Conservation (phyloP, 345 rosid genomes). For the Pelargonium nanum region DNA sequence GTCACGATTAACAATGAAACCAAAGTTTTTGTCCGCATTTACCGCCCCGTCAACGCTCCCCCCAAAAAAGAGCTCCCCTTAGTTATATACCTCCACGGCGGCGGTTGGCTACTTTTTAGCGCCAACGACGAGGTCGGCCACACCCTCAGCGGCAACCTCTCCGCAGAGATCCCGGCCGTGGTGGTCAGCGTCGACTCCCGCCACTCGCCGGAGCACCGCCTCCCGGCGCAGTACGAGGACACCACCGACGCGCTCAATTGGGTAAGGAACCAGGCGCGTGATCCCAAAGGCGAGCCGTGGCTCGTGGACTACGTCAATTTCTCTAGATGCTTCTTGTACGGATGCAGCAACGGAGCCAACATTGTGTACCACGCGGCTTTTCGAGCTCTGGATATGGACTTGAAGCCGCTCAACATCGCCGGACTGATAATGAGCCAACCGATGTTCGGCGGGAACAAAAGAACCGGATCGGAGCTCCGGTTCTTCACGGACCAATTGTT, state of each 20-base stretch:
- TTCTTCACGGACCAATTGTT: constrained; percentile 35
- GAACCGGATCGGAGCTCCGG: constrained; percentile 53
- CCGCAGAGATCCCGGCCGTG: constrained; percentile 32
- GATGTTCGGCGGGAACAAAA: constrained; percentile 46
- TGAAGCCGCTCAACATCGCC: constrained; percentile 40
- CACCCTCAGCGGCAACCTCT: constrained; percentile 35
- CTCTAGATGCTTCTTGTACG: constrained; percentile 49
- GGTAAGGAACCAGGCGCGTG: constrained; percentile 53
- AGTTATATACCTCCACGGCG: constrained; percentile 63
- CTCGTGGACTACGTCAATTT: constrained; percentile 48
- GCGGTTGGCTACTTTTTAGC: constrained; percentile 53
- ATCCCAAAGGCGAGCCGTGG: constrained; percentile 46
- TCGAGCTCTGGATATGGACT: constrained; percentile 32
- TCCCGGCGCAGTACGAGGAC: constrained; percentile 85
- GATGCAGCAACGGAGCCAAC: constrained; percentile 66
- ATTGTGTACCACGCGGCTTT: constrained; percentile 57
- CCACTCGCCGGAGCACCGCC: constrained; percentile 85
- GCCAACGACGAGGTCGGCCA: constrained; percentile 40
- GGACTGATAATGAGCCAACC: constrained; percentile 66
- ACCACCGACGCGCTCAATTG: constrained; percentile 56
- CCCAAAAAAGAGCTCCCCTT: constrained; percentile 46
- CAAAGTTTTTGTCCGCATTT: constrained; percentile 50
- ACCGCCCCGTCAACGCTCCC: constrained; percentile 33
- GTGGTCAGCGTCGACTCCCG: constrained; percentile 76
- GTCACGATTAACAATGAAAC: constrained; percentile 37